Evolutionary conservation across 2,329 filamentous ascomycete species (phyloP), one percentile per base, ranked within the genome.

Genomic region (Pleurostoma richardsiae): DNA sequence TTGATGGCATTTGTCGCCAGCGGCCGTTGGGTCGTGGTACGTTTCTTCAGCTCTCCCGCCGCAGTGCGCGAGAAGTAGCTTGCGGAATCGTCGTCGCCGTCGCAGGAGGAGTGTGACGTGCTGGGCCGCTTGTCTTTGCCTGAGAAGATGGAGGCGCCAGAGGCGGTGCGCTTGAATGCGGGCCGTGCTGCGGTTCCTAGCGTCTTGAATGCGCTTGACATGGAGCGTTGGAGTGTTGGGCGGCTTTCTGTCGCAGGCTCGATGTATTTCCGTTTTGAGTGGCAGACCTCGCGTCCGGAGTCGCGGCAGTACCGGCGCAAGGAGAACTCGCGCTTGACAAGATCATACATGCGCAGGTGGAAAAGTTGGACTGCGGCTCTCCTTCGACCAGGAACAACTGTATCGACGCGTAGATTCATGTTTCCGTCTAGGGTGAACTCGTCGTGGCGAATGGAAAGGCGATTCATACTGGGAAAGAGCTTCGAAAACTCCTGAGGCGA

Each of bases 341-440:
- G 72, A 65, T 97, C 90, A 63, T 96, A 85, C 90, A 99, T 96
- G 58, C 90, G 87, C 50, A 97, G 74, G 66, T 99, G 92, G 68
- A 96, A 97, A 42, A 99, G 83, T 62, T 85, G 80, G 8, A 82
- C 69, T 4, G 83, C 88, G 57, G 87, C 80, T 56, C 82, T 82
- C 52, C 83, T 79, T 53, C 79, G 79, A 39, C 79, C 78, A 29
- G 77, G 76, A 41, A 88, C 79, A 52, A 87, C 74, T 5, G 89
- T 92, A 62, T 96, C 91, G 49, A 97, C 77, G 30, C 91, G 85
- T 48, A 99, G 76, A 63, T 97, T 97, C 90, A 96, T 95, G 73
- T 96, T 96, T 33, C 92, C 92, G 63, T 99, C 92, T 4, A 85
- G 69, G 0, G 90, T 94, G 42, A 88, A 82, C 66, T 96, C 90